Conservation (phyloP, 768 basidiomycete genomes). For the Epithele typhae region DNA sequence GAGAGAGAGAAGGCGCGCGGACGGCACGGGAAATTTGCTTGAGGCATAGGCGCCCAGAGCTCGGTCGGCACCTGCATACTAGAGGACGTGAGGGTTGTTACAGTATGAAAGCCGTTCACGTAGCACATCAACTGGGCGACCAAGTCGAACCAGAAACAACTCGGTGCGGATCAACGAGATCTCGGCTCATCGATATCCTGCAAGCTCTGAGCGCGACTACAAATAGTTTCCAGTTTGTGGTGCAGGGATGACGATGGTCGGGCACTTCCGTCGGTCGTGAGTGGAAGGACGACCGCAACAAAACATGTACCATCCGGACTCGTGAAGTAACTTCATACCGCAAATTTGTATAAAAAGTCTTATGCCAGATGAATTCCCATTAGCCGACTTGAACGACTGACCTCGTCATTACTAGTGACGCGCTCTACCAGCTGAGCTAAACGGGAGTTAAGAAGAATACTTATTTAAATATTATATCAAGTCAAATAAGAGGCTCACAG, state of each 20-base stretch:
- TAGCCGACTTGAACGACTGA: neutral
- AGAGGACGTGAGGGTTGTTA: neutral
- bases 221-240: too few species aligned
- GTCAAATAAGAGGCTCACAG: too few species aligned
- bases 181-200: too few species aligned
- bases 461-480: too few species aligned
- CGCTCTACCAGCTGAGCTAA: conserved; percentile 51
- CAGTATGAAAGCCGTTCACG: neutral
- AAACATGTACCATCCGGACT: too few species aligned
- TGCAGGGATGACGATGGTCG: too few species aligned
- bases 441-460: conserved; percentile 24
- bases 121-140: conserved; percentile 11
- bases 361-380: neutral
- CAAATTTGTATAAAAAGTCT: neutral
- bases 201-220: too few species aligned
- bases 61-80: neutral
- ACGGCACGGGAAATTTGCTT: neutral
- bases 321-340: too few species aligned
- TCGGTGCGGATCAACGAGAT: too few species aligned
- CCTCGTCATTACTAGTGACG: conserved; percentile 49
- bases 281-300: neutral
- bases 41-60: conserved; percentile 4
- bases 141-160: too few species aligned
- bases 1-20: too few species aligned
- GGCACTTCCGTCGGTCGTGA: too few species aligned